Evolutionary conservation across 345 rosid genomes (phyloP).

Genomic region (Sisymbrium altissimum): DNA sequence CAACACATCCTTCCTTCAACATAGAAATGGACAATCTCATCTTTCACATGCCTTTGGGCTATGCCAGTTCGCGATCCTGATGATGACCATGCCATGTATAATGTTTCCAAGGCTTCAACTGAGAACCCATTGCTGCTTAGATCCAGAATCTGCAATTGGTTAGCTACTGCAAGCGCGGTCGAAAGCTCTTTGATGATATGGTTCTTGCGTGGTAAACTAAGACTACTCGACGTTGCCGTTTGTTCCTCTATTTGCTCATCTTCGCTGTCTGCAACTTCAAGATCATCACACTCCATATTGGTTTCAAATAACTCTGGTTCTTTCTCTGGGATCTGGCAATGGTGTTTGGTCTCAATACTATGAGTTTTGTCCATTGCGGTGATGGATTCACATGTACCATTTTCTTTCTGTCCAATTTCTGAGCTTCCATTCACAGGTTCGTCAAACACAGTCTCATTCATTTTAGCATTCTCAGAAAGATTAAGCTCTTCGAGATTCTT

Average conservation of each 20-base stretch:
- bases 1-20: constrained; percentile 56
- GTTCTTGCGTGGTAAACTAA: constrained; percentile 35
- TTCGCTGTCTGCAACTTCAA: constrained; percentile 92
- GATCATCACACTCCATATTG: constrained; percentile 40
- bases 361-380: constrained; percentile 3
- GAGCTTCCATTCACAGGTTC: constrained; percentile 21
- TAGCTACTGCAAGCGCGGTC: constrained; percentile 58
- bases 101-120: constrained; percentile 38
- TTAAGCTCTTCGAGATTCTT: constrained; percentile 68
- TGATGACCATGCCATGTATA: constrained; percentile 75
- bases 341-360: constrained; percentile 23
- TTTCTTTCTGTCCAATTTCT: constrained; percentile 23
- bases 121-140: constrained; percentile 74
- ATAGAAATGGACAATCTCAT: constrained; percentile 57
- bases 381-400: constrained; percentile 20
- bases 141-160: constrained; percentile 57
- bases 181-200: constrained; percentile 51
- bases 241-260: constrained; percentile 46
- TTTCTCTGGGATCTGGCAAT: constrained; percentile 2
- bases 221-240: constrained; percentile 42
- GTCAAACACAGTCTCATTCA: constrained; percentile 28
- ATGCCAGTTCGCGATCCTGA: constrained; percentile 43
- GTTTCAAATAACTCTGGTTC: constrained; percentile 34
- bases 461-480: constrained; percentile 53
- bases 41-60: constrained; percentile 56